Evolutionary conservation across 352 stramenopile species (phyloP).

Genomic region (Phytopythium helicoides): DNA sequence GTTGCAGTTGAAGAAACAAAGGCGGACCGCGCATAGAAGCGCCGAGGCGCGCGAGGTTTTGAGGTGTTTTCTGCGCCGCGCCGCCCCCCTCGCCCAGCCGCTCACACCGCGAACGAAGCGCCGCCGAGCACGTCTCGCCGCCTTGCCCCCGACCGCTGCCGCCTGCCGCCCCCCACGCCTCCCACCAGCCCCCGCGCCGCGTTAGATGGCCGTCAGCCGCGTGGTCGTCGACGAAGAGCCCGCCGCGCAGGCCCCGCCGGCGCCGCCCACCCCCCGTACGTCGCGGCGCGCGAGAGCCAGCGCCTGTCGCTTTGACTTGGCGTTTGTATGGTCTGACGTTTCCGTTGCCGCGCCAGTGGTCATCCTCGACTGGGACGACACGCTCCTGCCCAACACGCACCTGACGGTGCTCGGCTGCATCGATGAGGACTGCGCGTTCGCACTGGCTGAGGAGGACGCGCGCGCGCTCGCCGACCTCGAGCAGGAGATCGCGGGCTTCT

Average conservation of each 20-base stretch:
- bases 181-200: not conserved
- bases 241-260: not conserved
- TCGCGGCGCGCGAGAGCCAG: too few relatives aligned
- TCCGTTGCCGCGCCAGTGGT: conserved; percentile 46
- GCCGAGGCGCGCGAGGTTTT: too few relatives aligned
- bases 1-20: too few relatives aligned
- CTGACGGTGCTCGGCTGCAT: conserved; percentile 60
- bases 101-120: too few relatives aligned
- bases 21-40: too few relatives aligned
- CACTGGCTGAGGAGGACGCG: conserved; percentile 31
- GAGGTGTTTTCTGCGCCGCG: too few relatives aligned
- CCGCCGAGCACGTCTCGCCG: too few relatives aligned
- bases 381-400: conserved; percentile 71
- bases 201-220: conserved; percentile 3
- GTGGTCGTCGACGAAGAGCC: conserved; percentile 2
- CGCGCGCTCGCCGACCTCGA: conserved; percentile 17
- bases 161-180: not conserved
- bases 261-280: conserved; percentile 1
- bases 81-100: too few relatives aligned
- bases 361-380: conserved; percentile 84
- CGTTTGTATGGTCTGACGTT: not conserved
- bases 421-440: conserved; percentile 44
- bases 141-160: too few relatives aligned
- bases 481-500: conserved; percentile 39
- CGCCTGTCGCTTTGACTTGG: not conserved